These are phyloP conservation scores for Candida sp. DNA, from an alignment of 1,139 yeast species.

Conservation along the genomic window DNA sequence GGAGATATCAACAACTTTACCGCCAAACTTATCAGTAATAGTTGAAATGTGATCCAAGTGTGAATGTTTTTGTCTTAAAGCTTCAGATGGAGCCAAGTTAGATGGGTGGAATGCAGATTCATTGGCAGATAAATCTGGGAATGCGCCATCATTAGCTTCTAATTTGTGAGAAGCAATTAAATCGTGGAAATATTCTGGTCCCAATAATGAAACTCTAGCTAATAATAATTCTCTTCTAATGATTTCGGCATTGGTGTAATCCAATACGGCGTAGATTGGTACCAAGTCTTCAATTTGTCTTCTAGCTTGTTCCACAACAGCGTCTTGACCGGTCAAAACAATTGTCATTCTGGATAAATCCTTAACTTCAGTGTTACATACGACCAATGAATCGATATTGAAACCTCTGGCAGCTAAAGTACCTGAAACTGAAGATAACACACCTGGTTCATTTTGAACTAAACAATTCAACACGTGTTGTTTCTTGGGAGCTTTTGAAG, in stretches of 20 bases:
- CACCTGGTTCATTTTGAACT: constrained; percentile 99
- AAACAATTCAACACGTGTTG: constrained; percentile 94
- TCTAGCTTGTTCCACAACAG: constrained; percentile 97
- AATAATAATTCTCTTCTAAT: constrained; percentile 86
- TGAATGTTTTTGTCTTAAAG: constrained; percentile 87
- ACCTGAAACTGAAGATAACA: constrained; percentile 87
- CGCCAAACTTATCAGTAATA: constrained; percentile 85
- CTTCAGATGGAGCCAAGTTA: constrained; percentile 87
- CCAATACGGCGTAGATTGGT: constrained; percentile 97
- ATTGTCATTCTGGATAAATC: constrained; percentile 97
- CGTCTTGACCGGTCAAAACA: constrained; percentile 91
- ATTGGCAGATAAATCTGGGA: constrained; percentile 48
- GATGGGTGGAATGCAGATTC: constrained; percentile 77
- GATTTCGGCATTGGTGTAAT: constrained; percentile 86
- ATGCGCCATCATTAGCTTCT: constrained; percentile 34
- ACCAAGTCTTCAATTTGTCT: constrained; percentile 97
- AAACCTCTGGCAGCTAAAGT: constrained; percentile 97
- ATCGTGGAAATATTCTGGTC: constrained; percentile 97
- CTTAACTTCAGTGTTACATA: constrained; percentile 93
- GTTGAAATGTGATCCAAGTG: constrained; percentile 84
- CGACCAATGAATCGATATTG: constrained; percentile 95
- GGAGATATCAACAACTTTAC: constrained; percentile 86
- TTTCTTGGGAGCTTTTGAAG: constrained; percentile 62
- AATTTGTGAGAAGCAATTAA: constrained; percentile 82
- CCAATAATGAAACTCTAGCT: constrained; percentile 88